phyloP scores from a whole-genome alignment of 2,329 filamentous ascomycete genomes.

The Aspergillus thermomutatus region DNA sequence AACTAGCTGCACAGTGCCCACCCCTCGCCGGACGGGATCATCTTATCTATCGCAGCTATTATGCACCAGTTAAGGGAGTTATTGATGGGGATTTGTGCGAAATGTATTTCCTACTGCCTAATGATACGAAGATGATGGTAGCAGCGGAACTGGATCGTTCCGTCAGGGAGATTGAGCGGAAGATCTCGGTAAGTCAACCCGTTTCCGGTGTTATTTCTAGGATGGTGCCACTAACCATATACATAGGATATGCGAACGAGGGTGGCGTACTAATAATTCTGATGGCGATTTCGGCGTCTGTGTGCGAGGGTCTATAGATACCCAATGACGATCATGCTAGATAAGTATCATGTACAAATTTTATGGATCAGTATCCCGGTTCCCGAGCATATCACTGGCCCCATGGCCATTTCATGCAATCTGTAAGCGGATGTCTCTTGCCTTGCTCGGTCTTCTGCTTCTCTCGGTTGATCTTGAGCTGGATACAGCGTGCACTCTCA shows the following conservation, averaged over 20 bases:
- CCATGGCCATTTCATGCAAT: not conserved
- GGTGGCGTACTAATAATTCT: slow-evolving; percentile 51
- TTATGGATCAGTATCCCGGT: not conserved
- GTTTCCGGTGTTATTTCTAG: not conserved
- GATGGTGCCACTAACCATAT: slow-evolving; percentile 15
- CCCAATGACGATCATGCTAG: slow-evolving; percentile 16
- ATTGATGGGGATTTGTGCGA: slow-evolving; percentile 98
- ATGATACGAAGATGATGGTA: slow-evolving; percentile 93
- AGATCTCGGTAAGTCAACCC: slow-evolving; percentile 65
- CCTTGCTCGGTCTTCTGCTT: slow-evolving; percentile 48
- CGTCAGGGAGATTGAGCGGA: slow-evolving; percentile 89
- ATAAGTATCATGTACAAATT: slow-evolving; percentile 13
- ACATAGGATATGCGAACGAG: slow-evolving; percentile 55
- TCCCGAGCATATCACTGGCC: not conserved
- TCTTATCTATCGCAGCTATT: slow-evolving; percentile 92
- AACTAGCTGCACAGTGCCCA: slow-evolving; percentile 80
- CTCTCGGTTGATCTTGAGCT: slow-evolving; percentile 40
- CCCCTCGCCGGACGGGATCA: slow-evolving; percentile 91
- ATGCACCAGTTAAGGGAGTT: slow-evolving; percentile 90
- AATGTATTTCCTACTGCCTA: slow-evolving; percentile 76
- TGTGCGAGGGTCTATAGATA: slow-evolving; percentile 24
- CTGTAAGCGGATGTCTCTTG: slow-evolving; percentile 39
- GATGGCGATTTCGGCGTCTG: slow-evolving; percentile 22
- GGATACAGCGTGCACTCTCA: slow-evolving; percentile 30
- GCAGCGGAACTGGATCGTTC: slow-evolving; percentile 88